These are phyloP conservation scores for Sinapis alba DNA, from an alignment of 441 rosid species.

Conservation along the genomic window DNA sequence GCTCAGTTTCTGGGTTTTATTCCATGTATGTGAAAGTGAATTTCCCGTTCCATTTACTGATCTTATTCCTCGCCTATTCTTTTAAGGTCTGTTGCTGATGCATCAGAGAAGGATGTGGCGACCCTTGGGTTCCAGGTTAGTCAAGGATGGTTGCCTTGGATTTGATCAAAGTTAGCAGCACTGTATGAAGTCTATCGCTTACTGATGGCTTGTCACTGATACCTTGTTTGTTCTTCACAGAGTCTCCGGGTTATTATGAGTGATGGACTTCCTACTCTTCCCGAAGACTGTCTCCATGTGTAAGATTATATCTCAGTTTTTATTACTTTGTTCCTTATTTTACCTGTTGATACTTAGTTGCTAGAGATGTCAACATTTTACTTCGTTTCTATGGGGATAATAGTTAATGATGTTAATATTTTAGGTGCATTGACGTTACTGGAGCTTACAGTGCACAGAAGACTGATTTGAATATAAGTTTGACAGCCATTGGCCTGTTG, in stretches of 20 bases:
- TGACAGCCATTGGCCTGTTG: slow-evolving; percentile 94
- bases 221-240: slow-evolving; percentile 50
- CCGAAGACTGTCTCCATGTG: slow-evolving; percentile 83
- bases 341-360: slow-evolving; percentile 16
- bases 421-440: slow-evolving; percentile 97
- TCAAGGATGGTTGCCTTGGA: slow-evolving; percentile 32
- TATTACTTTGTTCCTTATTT: neutral
- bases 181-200: slow-evolving; percentile 2
- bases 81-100: slow-evolving; percentile 92
- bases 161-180: slow-evolving; percentile 12
- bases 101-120: slow-evolving; percentile 90
- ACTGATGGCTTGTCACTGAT: slow-evolving; percentile 20
- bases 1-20: neutral
- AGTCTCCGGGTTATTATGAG: slow-evolving; percentile 92
- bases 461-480: slow-evolving; percentile 92
- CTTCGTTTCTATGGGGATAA: slow-evolving; percentile 5
- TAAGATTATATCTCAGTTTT: slow-evolving; percentile 48
- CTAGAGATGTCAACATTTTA: slow-evolving; percentile 12
- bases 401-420: slow-evolving; percentile 35
- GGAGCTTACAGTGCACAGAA: slow-evolving; percentile 98
- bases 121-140: slow-evolving; percentile 97
- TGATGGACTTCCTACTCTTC: slow-evolving; percentile 89
- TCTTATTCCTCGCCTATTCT: slow-evolving; percentile 27
- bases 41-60: slow-evolving; percentile 23
- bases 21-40: neutral